Evolutionary conservation across 164 flowering plant genomes (phyloP).

Genomic region (Aristolochia contorta): DNA sequence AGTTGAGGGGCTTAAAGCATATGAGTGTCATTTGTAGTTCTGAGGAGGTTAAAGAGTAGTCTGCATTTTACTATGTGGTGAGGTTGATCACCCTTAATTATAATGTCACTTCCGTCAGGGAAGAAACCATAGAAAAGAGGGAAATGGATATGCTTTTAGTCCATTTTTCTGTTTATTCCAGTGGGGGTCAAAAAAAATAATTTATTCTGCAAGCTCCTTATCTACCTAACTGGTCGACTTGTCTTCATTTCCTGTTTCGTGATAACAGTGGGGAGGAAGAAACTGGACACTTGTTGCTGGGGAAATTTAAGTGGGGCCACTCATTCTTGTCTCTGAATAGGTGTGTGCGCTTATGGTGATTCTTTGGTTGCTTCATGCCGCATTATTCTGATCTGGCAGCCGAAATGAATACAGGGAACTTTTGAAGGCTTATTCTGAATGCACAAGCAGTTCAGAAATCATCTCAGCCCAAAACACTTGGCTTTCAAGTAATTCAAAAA

Average conservation of each 20-base stretch:
- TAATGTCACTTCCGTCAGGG: too few species aligned
- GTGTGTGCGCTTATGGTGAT: constrained; percentile 18
- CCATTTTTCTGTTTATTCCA: not conserved
- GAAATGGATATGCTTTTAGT: too few species aligned
- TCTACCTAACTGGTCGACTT: not conserved
- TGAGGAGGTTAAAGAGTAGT: too few species aligned
- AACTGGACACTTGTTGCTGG: constrained; percentile 73
- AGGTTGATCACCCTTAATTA: too few species aligned
- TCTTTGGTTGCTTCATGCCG: not conserved
- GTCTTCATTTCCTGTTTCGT: not conserved
- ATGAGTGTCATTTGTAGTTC: too few species aligned
- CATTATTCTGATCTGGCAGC: not conserved
- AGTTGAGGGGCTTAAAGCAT: too few species aligned
- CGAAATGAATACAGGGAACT: constrained; percentile 50
- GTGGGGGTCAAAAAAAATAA: not conserved
- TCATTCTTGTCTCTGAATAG: constrained; percentile 88
- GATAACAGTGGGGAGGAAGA: constrained; percentile 81
- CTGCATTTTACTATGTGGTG: too few species aligned
- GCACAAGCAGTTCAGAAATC: constrained; percentile 66
- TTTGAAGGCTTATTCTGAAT: constrained; percentile 75
- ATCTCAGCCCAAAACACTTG: constrained; percentile 78
- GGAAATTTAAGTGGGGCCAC: constrained; percentile 99
- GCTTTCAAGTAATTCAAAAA: constrained; percentile 51
- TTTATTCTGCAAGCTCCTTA: not conserved
- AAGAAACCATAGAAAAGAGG: too few species aligned